Percentiles rank a stretch among this genome's conserved stretches.
phyloP scores from a whole-genome alignment of 805 yeast genomes.

The Ogataea wickerhamii region DNA sequence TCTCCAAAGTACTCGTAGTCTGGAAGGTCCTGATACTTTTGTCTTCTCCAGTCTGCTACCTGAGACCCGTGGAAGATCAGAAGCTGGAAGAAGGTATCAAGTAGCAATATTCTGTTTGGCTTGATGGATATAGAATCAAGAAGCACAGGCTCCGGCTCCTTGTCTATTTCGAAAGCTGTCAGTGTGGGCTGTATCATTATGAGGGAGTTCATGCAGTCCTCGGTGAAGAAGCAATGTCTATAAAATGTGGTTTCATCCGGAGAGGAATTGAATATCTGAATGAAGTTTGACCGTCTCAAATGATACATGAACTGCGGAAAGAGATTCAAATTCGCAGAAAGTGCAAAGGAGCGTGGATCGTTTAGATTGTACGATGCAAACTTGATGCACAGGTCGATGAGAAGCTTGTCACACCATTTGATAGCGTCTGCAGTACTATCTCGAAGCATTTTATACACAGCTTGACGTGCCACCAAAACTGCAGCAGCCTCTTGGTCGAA shows the following conservation, averaged over 20 bases:
- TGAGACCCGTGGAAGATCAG: slow-evolving; percentile 64
- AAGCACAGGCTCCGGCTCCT: slow-evolving; percentile 60
- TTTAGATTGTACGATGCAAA: slow-evolving; percentile 49
- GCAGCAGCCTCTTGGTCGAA: slow-evolving; percentile 73
- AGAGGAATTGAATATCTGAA: slow-evolving; percentile 64
- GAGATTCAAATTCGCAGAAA: slow-evolving; percentile 47
- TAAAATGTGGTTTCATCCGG: slow-evolving; percentile 70
- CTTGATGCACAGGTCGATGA: slow-evolving; percentile 44
- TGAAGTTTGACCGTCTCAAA: slow-evolving; percentile 60
- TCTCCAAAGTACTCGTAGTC: slow-evolving; percentile 58
- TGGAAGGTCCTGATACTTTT: slow-evolving; percentile 57
- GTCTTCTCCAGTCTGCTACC: slow-evolving; percentile 64
- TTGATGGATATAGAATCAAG: slow-evolving; percentile 61
- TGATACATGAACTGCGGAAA: slow-evolving; percentile 69
- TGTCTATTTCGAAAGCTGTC: slow-evolving; percentile 52
- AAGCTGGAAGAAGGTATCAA: slow-evolving; percentile 69
- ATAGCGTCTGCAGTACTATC: slow-evolving; percentile 39
- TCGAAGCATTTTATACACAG: slow-evolving; percentile 40
- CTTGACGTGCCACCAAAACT: slow-evolving; percentile 55
- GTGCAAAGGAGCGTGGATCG: slow-evolving; percentile 44
- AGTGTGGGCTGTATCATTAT: slow-evolving; percentile 70
- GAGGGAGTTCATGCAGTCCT: slow-evolving; percentile 56
- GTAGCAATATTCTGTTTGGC: slow-evolving; percentile 51
- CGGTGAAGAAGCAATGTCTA: slow-evolving; percentile 59
- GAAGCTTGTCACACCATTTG: slow-evolving; percentile 46